These are phyloP conservation scores for Suillus americanus DNA, from an alignment of 768 basidiomycete species.

Conservation along the genomic window DNA sequence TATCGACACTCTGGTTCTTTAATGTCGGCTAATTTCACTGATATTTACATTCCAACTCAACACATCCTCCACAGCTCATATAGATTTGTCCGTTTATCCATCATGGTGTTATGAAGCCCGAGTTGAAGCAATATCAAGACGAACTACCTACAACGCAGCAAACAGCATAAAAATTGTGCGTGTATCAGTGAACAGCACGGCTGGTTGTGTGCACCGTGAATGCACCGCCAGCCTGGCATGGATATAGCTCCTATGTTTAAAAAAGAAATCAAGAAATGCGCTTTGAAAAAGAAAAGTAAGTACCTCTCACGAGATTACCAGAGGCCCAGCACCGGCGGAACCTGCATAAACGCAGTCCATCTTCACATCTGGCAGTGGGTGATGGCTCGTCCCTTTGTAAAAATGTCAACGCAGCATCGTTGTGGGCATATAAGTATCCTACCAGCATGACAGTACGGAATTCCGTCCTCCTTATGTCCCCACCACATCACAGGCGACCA, in stretches of 20 bases:
- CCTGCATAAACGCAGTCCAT: constrained; percentile 22
- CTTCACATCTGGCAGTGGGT: constrained; percentile 19
- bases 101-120: background rate
- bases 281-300: background rate
- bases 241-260: background rate
- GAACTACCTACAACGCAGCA: no score
- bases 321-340: background rate
- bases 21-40: no score
- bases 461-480: constrained; percentile 22
- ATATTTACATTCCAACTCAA: no score
- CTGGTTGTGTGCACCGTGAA: no score
- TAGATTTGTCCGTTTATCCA: no score
- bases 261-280: background rate
- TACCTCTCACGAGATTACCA: background rate
- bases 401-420: background rate
- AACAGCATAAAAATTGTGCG: no score
- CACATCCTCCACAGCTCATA: no score
- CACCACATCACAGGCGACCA: constrained; percentile 34
- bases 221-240: background rate
- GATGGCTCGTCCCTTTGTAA: constrained; percentile 5
- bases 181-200: no score
- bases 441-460: constrained; percentile 20
- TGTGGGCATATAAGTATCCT: background rate
- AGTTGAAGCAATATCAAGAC: no score
- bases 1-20: no score